Conservation (phyloP, 129 eudicot genomes). For the Deinandra increscens region DNA sequence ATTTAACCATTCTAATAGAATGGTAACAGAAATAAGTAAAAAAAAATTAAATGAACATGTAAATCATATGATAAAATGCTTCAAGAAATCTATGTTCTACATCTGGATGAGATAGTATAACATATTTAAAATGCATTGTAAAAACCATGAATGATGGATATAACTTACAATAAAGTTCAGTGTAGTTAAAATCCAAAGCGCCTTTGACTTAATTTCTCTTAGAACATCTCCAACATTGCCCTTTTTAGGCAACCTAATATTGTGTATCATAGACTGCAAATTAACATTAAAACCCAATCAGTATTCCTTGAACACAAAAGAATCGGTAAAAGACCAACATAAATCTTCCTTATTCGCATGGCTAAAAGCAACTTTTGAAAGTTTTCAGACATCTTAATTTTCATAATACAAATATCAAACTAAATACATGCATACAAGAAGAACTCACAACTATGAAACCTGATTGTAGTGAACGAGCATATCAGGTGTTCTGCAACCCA, state of each 20-base stretch:
- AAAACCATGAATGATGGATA: neutral
- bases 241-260: constrained; percentile 79
- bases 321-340: constrained; percentile 4
- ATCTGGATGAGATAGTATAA: constrained; percentile 65
- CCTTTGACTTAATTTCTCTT: constrained; percentile 82
- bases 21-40: neutral
- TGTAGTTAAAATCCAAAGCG: constrained; percentile 10
- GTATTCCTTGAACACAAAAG: neutral
- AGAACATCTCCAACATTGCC: constrained; percentile 96
- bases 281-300: neutral
- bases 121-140: constrained; percentile 40
- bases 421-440: neutral
- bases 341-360: constrained; percentile 82
- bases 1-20: neutral
- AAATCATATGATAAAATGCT: constrained; percentile 95
- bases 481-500: constrained; percentile 74
- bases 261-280: constrained; percentile 69
- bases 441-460: constrained; percentile 37
- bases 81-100: constrained; percentile 91
- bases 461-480: constrained; percentile 91
- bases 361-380: constrained; percentile 81
- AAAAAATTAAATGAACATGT: constrained; percentile 51
- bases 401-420: constrained; percentile 81
- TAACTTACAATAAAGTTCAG: neutral
- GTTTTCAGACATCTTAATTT: constrained; percentile 76